Percentiles rank a stretch among this genome's conserved stretches.
These are phyloP conservation scores for Vitis hybrid DNA, from an alignment of 177 flowering plant species.

Conservation along the genomic window DNA sequence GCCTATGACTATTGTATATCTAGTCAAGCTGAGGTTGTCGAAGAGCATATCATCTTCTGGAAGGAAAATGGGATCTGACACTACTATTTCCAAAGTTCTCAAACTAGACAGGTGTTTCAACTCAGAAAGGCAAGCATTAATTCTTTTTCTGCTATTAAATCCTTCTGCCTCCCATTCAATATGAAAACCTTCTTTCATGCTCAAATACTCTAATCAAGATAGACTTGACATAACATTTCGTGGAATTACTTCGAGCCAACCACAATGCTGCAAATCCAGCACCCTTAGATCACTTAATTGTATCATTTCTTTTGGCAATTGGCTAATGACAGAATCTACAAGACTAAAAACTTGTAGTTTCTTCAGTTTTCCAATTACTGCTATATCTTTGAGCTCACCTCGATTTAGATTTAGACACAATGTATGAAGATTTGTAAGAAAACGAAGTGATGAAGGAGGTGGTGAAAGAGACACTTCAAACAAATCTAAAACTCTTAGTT, in stretches of 20 bases:
- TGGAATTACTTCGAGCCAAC: conserved; percentile 8
- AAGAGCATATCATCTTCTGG: no score
- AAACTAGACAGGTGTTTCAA: conserved; percentile 4
- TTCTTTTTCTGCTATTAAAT: neutral
- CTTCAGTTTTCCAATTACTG: conserved; percentile 5
- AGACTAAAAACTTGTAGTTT: conserved; percentile 15
- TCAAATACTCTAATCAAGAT: conserved; percentile 17
- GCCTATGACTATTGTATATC: no score
- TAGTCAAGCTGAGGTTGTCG: no score
- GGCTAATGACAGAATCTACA: neutral
- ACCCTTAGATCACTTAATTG: conserved; percentile 11
- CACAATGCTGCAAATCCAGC: conserved; percentile 3
- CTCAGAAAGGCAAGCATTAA: conserved; percentile 17
- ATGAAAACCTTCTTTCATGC: conserved; percentile 9
- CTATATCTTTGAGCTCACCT: neutral
- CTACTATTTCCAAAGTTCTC: neutral
- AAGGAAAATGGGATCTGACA: no score
- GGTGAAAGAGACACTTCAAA: neutral
- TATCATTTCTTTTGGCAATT: conserved; percentile 5
- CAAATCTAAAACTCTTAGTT: conserved; percentile 8
- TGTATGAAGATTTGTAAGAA: conserved; percentile 12
- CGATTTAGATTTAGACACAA: conserved; percentile 2
- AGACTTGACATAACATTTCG: conserved; percentile 9
- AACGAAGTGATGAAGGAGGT: conserved; percentile 3
- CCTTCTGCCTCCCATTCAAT: conserved; percentile 11